Base-by-base conservation (phyloP, 139 green algal species). In the Chlorella vulgaris region DNA sequence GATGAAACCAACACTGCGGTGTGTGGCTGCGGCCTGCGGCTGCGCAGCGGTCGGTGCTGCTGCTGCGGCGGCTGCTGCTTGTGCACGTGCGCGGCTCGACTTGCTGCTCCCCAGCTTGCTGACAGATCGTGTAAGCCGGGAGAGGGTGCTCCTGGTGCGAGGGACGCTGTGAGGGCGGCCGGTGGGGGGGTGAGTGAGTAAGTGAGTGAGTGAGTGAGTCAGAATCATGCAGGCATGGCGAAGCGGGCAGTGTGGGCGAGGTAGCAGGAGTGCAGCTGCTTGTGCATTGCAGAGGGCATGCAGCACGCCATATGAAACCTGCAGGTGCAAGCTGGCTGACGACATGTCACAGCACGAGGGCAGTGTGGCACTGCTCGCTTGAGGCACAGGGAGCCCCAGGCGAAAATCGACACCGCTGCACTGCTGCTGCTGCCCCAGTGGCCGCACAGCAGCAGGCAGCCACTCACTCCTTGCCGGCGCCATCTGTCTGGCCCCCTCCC, bases 81-180 rank as follows among this genome's bases (percentile, higher is more conserved):
- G 6, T 15, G 22, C 66, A 31, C 33, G 47, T 10, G 13, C 47
- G 10, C 47, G 47, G 15, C 33, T 35, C 33, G 4, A 24, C 73
- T 31, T 67, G 53, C 73, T 38, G 60, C 58, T 42, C 21, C 74
- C 58, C 38, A 81, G 60, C 74, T 71, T 71, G 74, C 74, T 71
- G 28, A 81, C 74, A n/a, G 28, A 47, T 58, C 60, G 74, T 2
- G 60, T 73, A 4, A 81, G 60, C 6, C 74, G 58, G 7, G 74
- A 38, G 33, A 74, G 67, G 21, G 76, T 81, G 62, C 76, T 81
- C 55, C 62, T 66, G 62, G 40, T 74, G 61, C 62, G 76, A 40
- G 74, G 35, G 21, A 81, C 31, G 22, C 76, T 74, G 42, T 43
- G 35, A 2, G 8, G 29, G n/a, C 43, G 29, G 43, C 4, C 42